Percentiles rank a stretch among this genome's conserved stretches.
phyloP scores from a whole-genome alignment of 1,284 basidiomycete genomes.

The Rhizoctonia solani region DNA sequence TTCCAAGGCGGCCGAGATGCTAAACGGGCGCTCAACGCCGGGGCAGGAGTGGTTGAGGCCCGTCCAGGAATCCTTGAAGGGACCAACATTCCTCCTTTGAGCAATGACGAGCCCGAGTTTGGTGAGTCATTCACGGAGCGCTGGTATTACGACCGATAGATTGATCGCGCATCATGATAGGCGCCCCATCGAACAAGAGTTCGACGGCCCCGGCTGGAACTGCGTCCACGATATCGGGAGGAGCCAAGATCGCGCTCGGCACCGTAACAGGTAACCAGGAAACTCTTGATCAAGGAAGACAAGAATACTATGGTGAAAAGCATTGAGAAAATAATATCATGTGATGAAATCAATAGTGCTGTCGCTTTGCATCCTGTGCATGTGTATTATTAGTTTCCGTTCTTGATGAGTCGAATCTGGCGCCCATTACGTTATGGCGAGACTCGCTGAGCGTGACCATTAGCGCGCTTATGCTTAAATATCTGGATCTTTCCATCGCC shows the following conservation, averaged over 20 bases:
- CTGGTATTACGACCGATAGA: background rate
- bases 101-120: slow-evolving; percentile 17
- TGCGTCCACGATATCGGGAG: slow-evolving; percentile 11
- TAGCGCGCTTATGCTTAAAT: slow-evolving; percentile 8
- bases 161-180: background rate
- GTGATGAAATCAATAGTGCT: no score
- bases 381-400: slow-evolving; percentile 3
- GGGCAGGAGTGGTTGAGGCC: slow-evolving; percentile 35
- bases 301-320: slow-evolving; percentile 5
- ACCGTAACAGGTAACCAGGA: slow-evolving; percentile 13
- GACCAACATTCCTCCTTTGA: slow-evolving; percentile 32
- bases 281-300: slow-evolving; percentile 7
- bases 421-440: slow-evolving; percentile 12
- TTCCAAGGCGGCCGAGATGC: slow-evolving; percentile 37
- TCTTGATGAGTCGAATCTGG: no score
- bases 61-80: slow-evolving; percentile 36
- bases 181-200: slow-evolving; percentile 13
- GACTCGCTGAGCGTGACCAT: background rate
- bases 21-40: slow-evolving; percentile 26
- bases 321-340: no score
- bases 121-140: slow-evolving; percentile 10
- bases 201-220: background rate
- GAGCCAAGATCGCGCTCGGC: slow-evolving; percentile 4
- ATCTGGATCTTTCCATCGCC: slow-evolving; percentile 19
- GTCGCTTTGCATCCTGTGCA: background rate